phyloP scores from a whole-genome alignment of 2,329 filamentous ascomycete genomes.

The Penicillium sp. region DNA sequence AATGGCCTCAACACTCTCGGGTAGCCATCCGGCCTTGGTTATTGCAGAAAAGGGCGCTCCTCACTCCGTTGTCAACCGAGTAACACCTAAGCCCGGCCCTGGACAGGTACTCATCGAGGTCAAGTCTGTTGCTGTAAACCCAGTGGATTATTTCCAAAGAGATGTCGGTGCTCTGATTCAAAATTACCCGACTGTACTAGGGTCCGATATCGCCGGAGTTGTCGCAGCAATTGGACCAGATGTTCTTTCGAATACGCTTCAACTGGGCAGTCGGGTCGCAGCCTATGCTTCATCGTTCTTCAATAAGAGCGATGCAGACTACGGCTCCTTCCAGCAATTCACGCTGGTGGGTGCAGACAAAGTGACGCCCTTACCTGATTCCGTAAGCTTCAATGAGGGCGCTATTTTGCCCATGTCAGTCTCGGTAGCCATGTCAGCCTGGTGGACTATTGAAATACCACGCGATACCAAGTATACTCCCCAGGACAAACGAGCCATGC shows the following conservation, averaged over 20 bases:
- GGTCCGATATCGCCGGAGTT: slow-evolving; percentile 30
- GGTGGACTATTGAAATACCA: slow-evolving; percentile 23
- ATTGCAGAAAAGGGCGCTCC: slow-evolving; percentile 1
- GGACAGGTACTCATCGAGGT: slow-evolving; percentile 40
- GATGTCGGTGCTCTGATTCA: slow-evolving; percentile 20
- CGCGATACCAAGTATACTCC: slow-evolving; percentile 20
- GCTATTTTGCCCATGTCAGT: slow-evolving; percentile 26
- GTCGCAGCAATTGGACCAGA: slow-evolving; percentile 26
- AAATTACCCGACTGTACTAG: slow-evolving; percentile 24
- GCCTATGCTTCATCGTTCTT: slow-evolving; percentile 28
- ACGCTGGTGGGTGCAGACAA: slow-evolving; percentile 30
- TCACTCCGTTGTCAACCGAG: not conserved
- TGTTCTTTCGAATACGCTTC: slow-evolving; percentile 16
- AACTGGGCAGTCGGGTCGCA: slow-evolving; percentile 27
- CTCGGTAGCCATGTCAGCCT: slow-evolving; percentile 24
- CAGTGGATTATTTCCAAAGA: slow-evolving; percentile 31
- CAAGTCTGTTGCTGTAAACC: slow-evolving; percentile 40
- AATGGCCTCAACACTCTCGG: not conserved
- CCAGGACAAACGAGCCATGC: slow-evolving; percentile 25
- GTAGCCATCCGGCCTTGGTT: not conserved
- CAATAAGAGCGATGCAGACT: slow-evolving; percentile 22
- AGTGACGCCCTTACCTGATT: slow-evolving; percentile 26
- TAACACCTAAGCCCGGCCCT: slow-evolving; percentile 30
- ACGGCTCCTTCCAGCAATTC: slow-evolving; percentile 27
- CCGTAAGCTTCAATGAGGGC: slow-evolving; percentile 23